phyloP scores from a whole-genome alignment of 1,284 basidiomycete species.

The Rhodotorula sp. region DNA sequence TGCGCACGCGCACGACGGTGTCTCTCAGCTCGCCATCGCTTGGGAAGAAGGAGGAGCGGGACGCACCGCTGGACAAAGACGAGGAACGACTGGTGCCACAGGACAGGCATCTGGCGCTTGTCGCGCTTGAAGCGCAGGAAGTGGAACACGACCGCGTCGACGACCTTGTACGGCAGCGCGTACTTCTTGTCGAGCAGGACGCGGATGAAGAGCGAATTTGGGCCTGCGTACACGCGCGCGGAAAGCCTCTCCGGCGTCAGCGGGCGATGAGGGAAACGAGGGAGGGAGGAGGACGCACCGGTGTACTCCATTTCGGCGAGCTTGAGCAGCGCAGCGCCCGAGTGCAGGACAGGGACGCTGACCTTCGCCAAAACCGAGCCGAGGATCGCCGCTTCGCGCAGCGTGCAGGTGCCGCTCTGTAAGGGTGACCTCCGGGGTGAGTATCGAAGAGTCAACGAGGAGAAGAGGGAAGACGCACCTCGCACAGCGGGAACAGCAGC shows the following conservation, averaged over 20 bases:
- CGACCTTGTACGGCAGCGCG: constrained; percentile 95
- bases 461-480: constrained; percentile 61
- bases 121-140: constrained; percentile 80
- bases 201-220: constrained; percentile 95
- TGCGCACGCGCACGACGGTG: constrained; percentile 48
- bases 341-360: constrained; percentile 92
- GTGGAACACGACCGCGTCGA: constrained; percentile 97
- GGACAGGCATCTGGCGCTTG: constrained; percentile 74
- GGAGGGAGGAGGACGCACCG: constrained; percentile 55
- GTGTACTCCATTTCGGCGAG: constrained; percentile 97
- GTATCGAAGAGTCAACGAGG: background rate
- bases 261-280: background rate
- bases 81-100: constrained; percentile 97
- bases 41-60: background rate
- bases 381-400: constrained; percentile 94
- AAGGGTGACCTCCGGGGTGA: too few relatives aligned
- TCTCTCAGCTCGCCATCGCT: background rate
- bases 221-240: constrained; percentile 63
- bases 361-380: constrained; percentile 89
- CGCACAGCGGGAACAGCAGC: constrained; percentile 91
- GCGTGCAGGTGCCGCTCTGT: constrained; percentile 70
- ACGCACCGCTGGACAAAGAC: constrained; percentile 87
- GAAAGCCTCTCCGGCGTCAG: background rate
- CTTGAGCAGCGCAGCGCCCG: constrained; percentile 89
- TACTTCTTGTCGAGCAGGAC: constrained; percentile 98